phyloP scores from a whole-genome alignment of 257 asterid genomes.

The Marsdenia floribunda region DNA sequence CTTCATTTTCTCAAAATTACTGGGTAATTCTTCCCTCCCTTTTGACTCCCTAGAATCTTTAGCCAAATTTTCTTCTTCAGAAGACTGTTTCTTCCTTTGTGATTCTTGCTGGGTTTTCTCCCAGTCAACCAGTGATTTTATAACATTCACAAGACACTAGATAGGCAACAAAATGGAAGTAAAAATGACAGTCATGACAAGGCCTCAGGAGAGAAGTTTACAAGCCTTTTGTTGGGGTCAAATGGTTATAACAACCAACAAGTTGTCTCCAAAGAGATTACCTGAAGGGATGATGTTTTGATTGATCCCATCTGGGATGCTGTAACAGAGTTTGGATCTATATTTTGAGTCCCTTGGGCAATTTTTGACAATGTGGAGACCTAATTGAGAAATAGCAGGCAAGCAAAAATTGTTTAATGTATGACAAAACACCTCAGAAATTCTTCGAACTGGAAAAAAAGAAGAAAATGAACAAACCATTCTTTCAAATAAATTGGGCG shows the following conservation, averaged over 20 bases:
- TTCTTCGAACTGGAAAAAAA: constrained; percentile 6
- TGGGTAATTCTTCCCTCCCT: constrained; percentile 63
- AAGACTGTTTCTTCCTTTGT: constrained; percentile 45
- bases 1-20: constrained; percentile 87
- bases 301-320: constrained; percentile 76
- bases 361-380: constrained; percentile 76
- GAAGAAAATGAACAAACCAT: constrained; percentile 47
- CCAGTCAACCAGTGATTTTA: constrained; percentile 84
- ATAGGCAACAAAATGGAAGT: constrained; percentile 23
- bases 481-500: constrained; percentile 91
- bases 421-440: constrained; percentile 18
- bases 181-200: constrained; percentile 19
- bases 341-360: constrained; percentile 81
- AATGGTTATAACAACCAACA: constrained; percentile 13
- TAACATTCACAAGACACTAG: constrained; percentile 81
- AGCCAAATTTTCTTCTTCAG: constrained; percentile 47
- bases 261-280: constrained; percentile 26
- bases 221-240: constrained; percentile 12
- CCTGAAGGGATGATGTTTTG: constrained; percentile 92
- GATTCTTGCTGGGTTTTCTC: constrained; percentile 69
- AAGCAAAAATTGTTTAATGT: constrained; percentile 23
- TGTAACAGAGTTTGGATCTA: constrained; percentile 73
- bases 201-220: constrained; percentile 1
- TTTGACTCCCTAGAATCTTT: constrained; percentile 51
- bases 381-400: constrained; percentile 37